These are phyloP conservation scores for Sinapis alba DNA, from an alignment of 441 rosid species.

Conservation along the genomic window DNA sequence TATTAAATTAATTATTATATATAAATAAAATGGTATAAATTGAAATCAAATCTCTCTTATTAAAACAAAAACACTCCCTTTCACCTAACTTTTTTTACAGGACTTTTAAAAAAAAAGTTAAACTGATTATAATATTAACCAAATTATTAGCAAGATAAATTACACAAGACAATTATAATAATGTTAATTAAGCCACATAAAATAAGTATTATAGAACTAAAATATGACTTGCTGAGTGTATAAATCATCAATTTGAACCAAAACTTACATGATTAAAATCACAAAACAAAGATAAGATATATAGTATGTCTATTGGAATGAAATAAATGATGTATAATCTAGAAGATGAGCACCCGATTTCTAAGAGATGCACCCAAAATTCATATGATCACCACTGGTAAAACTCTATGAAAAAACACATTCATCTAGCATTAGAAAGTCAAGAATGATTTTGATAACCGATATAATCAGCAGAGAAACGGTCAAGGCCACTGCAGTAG, in stretches of 20 bases:
- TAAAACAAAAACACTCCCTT: no score
- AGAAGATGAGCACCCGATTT: background rate
- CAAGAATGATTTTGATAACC: slow-evolving; percentile 51
- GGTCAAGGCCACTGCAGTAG: slow-evolving; percentile 90
- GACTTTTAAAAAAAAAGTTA: no score
- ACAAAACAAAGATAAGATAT: background rate
- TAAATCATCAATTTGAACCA: background rate
- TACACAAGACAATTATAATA: no score
- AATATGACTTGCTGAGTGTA: background rate
- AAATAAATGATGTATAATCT: background rate
- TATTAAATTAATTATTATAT: no score
- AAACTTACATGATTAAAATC: background rate
- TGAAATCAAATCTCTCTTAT: no score
- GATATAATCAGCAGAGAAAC: slow-evolving; percentile 89
- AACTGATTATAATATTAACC: no score
- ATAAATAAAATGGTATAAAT: no score
- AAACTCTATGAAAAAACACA: background rate
- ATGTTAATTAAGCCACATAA: no score
- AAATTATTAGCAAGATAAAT: no score
- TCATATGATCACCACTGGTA: background rate
- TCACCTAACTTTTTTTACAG: no score
- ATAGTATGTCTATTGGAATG: background rate
- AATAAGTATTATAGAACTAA: no score
- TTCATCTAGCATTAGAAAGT: background rate
- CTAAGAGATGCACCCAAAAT: background rate